Base-by-base conservation (phyloP, 805 yeast species). In the Starmerella floricola region DNA sequence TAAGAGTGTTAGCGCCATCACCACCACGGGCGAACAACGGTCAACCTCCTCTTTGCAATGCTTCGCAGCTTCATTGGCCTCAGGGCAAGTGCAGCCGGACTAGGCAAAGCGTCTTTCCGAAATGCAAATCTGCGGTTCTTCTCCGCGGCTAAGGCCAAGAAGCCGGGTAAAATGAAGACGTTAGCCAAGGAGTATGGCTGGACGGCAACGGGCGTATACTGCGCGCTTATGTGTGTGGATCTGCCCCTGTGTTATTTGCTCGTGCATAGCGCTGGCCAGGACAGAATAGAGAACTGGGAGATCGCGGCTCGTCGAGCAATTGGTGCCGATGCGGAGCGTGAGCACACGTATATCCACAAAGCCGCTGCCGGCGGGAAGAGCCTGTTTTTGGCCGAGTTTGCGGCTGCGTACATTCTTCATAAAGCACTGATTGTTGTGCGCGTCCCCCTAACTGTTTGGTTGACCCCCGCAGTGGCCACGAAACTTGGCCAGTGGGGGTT, bases 341-440 rank as follows among this genome's bases (percentile, higher is more conserved):
- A 51, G 20, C 31, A 34, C 32, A 46, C 55, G 3, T 53, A 45
- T 33, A 37, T 51, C 8, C 51, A 52, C 31, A 43, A 42, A 34
- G 54, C 53, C 6, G 43, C 52, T 31, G 30, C 51, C 17, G 48
- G 50, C n/a, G 53, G 47, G 44, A 53, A 59, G 64, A 47, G 57
- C 6, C 67, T 78, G 42, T 58, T 85, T 56, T 58, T 83, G 69
- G 80, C 96, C 0, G 96, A 88, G 61, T 75, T 85, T 52, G 77
- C 82, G 11, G 72, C 91, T 40, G 97, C 97, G 0, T 91, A 91
- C 59, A 95, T 95, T 2, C 65, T 91, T 35, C 97, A 91, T 66
- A 91, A 91, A 64, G 74, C 87, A 4, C 68, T 91, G 48, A 72
- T 88, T 19, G 74, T 88, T 46, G 71, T 91, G 32, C 72, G 98